These are phyloP conservation scores for Orbilia quercus DNA, from an alignment of 2,329 filamentous ascomycete species.

Conservation along the genomic window DNA sequence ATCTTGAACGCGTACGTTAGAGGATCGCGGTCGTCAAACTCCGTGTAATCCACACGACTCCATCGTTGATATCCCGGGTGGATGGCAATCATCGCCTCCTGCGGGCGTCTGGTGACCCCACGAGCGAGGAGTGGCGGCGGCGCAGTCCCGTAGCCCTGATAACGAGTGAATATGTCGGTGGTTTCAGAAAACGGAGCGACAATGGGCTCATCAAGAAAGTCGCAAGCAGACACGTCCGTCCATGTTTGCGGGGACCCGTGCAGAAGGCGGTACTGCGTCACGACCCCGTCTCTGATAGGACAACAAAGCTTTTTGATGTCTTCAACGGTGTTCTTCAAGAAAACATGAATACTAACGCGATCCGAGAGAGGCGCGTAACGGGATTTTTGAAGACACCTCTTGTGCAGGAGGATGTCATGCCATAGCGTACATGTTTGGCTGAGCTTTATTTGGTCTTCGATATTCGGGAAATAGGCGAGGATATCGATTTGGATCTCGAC, in stretches of 20 bases:
- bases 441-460: neutral
- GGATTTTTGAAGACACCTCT: neutral
- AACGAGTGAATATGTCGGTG: neutral
- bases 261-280: neutral
- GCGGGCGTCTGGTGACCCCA: neutral
- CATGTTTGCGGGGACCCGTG: neutral
- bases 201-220: constrained; percentile 12
- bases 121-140: neutral
- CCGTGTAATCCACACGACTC: neutral
- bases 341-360: neutral
- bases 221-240: neutral
- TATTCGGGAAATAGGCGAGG: neutral
- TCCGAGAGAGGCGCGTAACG: neutral
- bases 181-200: constrained; percentile 6
- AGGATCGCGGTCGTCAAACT: neutral
- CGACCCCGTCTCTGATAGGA: neutral
- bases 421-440: constrained; percentile 10
- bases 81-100: neutral
- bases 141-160: neutral
- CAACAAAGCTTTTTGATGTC: neutral
- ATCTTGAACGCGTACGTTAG: neutral
- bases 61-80: neutral
- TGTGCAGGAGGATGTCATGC: neutral
- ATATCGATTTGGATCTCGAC: neutral
- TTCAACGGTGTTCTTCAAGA: neutral